These are phyloP conservation scores for Artemisia princeps DNA, from an alignment of 140 eudicot genomes.

Conservation along the genomic window DNA sequence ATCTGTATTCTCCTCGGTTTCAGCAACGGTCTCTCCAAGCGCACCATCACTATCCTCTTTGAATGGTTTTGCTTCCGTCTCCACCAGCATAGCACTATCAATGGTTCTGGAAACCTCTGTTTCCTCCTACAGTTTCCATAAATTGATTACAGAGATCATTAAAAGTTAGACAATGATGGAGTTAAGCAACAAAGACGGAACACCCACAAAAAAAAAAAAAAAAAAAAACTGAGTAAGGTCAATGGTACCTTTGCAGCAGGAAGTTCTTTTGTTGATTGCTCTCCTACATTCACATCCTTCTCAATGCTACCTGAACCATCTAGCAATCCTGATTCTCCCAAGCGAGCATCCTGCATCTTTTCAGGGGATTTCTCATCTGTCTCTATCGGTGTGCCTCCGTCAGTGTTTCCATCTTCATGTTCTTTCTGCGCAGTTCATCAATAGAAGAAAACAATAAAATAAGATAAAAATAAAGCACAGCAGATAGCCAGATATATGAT, in stretches of 20 bases:
- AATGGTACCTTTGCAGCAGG: constrained; percentile 19
- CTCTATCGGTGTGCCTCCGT: constrained; percentile 1
- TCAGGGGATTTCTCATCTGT: constrained; percentile 19
- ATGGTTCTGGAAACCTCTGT: constrained; percentile 17
- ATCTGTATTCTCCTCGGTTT: not conserved
- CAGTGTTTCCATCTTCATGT: constrained; percentile 10
- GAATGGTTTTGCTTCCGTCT: constrained; percentile 17
- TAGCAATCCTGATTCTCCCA: not conserved
- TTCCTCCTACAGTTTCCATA: constrained; percentile 22
- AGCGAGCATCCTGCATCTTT: constrained; percentile 13
- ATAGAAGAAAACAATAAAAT: not conserved
- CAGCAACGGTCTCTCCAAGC: constrained; percentile 10
- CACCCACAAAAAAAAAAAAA: not conserved
- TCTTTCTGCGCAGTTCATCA: constrained; percentile 18
- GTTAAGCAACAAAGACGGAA: not conserved
- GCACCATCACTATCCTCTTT: not conserved
- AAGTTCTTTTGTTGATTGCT: constrained; percentile 16
- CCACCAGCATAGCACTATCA: constrained; percentile 17
- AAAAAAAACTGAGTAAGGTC: not conserved
- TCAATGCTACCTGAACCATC: constrained; percentile 6
- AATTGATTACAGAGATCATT: not conserved
- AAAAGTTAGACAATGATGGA: not conserved
- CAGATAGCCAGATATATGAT: not conserved
- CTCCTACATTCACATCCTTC: constrained; percentile 14
- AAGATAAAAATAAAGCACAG: not conserved